Conservation (phyloP, 2,329 filamentous ascomycete genomes). For the Endoconidiophora laricicola region DNA sequence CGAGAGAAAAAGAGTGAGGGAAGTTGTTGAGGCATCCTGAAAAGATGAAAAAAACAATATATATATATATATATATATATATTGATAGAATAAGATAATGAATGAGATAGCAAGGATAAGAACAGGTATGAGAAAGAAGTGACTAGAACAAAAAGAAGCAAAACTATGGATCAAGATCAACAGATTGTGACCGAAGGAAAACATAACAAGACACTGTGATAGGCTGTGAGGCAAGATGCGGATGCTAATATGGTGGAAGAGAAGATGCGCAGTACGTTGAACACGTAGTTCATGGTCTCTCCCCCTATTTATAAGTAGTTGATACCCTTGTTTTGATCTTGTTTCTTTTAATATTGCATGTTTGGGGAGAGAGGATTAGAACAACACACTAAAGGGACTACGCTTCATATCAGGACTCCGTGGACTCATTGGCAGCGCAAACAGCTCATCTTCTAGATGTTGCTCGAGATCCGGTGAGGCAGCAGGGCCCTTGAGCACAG, state of each 20-base stretch:
- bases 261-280: not conserved
- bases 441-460: slow-evolving; percentile 57
- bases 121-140: not conserved
- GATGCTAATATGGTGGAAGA: not conserved
- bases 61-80: no score
- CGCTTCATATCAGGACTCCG: slow-evolving; percentile 72
- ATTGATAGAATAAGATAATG: no score
- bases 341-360: slow-evolving; percentile 2
- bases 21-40: not conserved
- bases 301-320: not conserved
- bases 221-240: not conserved
- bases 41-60: not conserved
- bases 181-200: not conserved
- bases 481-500: slow-evolving; percentile 4
- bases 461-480: not conserved
- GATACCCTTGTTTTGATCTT: not conserved
- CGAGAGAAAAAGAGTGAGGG: not conserved
- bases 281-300: not conserved
- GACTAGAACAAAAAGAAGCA: not conserved
- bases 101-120: no score
- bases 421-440: slow-evolving; percentile 74
- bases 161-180: slow-evolving; percentile 1
- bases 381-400: slow-evolving; percentile 55
- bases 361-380: slow-evolving; percentile 4
- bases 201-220: slow-evolving; percentile 1